phyloP scores from a whole-genome alignment of 2,329 filamentous ascomycete species.

The Onygenales sp. region DNA sequence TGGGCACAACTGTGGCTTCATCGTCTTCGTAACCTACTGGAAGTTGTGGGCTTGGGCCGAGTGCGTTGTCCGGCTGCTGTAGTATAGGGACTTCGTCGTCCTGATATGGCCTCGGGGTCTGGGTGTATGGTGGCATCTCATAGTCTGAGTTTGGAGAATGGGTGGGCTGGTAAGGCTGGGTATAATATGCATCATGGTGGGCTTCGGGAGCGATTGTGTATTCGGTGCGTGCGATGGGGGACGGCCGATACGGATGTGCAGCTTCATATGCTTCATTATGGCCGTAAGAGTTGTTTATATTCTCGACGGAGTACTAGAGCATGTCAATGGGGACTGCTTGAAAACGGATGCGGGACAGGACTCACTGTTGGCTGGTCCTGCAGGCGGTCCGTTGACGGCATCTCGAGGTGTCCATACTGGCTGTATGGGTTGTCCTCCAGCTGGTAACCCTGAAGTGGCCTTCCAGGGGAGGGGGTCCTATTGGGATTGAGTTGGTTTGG shows the following conservation, averaged over 20 bases:
- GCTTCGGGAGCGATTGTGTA: conserved; percentile 73
- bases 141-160: conserved; percentile 46
- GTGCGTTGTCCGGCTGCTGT: conserved; percentile 47
- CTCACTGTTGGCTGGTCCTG: conserved; percentile 76
- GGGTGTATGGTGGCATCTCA: conserved; percentile 46
- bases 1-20: conserved; percentile 18
- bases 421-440: conserved; percentile 68
- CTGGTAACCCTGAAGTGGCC: conserved; percentile 68
- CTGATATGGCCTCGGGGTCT: conserved; percentile 49
- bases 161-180: conserved; percentile 67
- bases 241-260: conserved; percentile 35
- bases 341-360: conserved; percentile 13
- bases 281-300: conserved; percentile 54
- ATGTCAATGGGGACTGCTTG: background rate
- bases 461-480: conserved; percentile 66
- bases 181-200: conserved; percentile 82
- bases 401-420: conserved; percentile 52
- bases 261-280: conserved; percentile 53
- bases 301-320: conserved; percentile 58
- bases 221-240: conserved; percentile 49
- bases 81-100: conserved; percentile 72
- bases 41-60: conserved; percentile 47
- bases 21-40: conserved; percentile 36
- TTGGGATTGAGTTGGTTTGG: conserved; percentile 40
- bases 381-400: conserved; percentile 65